phyloP scores from a whole-genome alignment of 805 yeast species.

The Nakazawaea ambrosiae region DNA sequence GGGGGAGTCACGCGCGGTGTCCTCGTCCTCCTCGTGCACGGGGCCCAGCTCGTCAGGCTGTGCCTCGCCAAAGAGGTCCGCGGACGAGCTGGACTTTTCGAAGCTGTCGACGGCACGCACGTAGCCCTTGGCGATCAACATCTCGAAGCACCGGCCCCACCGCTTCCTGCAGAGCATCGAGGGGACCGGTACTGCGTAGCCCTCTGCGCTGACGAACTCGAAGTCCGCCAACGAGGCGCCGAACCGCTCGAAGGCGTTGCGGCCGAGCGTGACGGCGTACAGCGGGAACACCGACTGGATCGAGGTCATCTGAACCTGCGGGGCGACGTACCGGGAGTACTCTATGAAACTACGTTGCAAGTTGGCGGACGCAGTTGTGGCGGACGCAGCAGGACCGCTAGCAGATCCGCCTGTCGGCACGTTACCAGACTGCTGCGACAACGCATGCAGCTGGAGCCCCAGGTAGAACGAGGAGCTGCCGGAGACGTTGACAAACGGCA shows the following conservation, averaged over 20 bases:
- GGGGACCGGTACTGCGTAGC: constrained; percentile 61
- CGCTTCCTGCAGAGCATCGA: constrained; percentile 54
- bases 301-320: constrained; percentile 58
- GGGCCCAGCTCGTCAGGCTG: constrained; percentile 10
- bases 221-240: constrained; percentile 62
- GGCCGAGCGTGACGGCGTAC: constrained; percentile 70
- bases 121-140: constrained; percentile 55
- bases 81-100: constrained; percentile 2
- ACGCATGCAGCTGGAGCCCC: background rate
- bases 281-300: constrained; percentile 68
- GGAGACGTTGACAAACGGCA: constrained; percentile 45
- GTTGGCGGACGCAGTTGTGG: constrained; percentile 8
- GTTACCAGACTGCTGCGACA: background rate
- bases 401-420: background rate
- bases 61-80: constrained; percentile 6
- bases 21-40: background rate
- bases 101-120: constrained; percentile 41
- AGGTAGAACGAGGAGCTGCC: constrained; percentile 12
- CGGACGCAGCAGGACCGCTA: background rate
- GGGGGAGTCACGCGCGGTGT: constrained; percentile 27
- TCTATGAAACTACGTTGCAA: constrained; percentile 49
- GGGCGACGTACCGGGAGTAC: constrained; percentile 71
- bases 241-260: constrained; percentile 64
- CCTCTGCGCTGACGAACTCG: constrained; percentile 64
- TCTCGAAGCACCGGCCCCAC: constrained; percentile 72